Base-by-base conservation (phyloP, 352 stramenopile species). In the Phytophthora lateralis region DNA sequence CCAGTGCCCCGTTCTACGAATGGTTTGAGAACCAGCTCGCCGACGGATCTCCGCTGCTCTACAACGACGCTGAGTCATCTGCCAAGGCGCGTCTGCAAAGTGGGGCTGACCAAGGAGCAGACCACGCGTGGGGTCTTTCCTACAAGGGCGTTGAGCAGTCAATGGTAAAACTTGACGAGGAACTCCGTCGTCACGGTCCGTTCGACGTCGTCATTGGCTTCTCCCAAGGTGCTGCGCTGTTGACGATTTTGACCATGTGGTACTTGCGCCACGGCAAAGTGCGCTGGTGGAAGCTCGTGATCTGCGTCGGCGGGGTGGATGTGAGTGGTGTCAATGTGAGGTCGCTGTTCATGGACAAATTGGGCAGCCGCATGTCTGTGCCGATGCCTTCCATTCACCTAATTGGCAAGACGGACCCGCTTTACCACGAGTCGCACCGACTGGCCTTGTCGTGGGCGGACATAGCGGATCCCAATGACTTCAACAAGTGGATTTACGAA, bases 361-460 rank as follows among this genome's bases (percentile, higher is more conserved):
- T 66, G 7, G 68, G 63, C 2, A 46, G 35, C 20, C 54, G 43
- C 6, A 46, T 87, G 38, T 50, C 54, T 20, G 69, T 83, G 32
- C 58, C 64, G 37, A 26, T 78, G 49, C 62, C 70, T 17, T 79
- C 74, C 8, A 70, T 83, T 34, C 77, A 87, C 50, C 56, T 91
- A n/a, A 60, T 83, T 27, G 82, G 78, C 27, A 79, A 84, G 65
- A 79, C 76, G 20, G 80, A 91, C 34, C 72, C 76, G n/a, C 74
- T 87, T 24, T 86, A 77, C 38, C 50, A 66, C 5, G 71, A 82
- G 20, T 75, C 69, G 8, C 50, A 81, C 47, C 61, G 76, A 10
- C 63, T 90, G 44, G 56, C 61, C 3, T 37, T 64, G 18, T 63
- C 65, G 43, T 81, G 66, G 55, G 51, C 50, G 6, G 63, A 63